Conservation (phyloP, 176 grass and related monocot species). For the Avena sativa region DNA sequence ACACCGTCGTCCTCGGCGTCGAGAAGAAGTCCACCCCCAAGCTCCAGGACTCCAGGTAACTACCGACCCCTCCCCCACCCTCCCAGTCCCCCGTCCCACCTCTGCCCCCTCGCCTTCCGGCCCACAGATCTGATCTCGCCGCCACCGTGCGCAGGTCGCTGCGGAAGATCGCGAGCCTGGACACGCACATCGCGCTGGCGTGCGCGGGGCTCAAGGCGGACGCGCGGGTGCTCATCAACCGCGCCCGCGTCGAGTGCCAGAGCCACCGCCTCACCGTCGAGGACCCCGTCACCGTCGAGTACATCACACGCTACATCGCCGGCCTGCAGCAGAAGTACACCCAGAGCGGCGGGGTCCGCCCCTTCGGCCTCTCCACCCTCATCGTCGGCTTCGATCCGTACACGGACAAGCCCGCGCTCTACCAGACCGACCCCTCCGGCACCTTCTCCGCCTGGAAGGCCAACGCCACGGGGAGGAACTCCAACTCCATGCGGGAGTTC, state of each 20-base stretch:
- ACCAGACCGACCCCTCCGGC: constrained; percentile 92
- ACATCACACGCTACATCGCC: constrained; percentile 97
- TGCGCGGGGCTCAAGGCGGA: constrained; percentile 98
- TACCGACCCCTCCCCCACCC: too few species aligned
- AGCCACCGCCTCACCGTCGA: constrained; percentile 91
- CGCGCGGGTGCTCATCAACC: constrained; percentile 92
- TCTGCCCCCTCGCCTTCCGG: too few species aligned
- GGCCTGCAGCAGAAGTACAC: constrained; percentile 99
- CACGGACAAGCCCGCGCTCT: constrained; percentile 68
- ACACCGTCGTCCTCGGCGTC: constrained; percentile 97
- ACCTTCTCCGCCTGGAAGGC: constrained; percentile 99
- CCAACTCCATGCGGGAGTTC: constrained; percentile 94
- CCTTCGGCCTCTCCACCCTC: constrained; percentile 91
- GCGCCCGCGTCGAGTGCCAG: constrained; percentile 95
- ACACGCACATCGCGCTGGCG: constrained; percentile 90
- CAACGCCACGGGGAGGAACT: constrained; percentile 95
- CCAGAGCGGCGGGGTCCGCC: constrained; percentile 82
- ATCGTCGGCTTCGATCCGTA: constrained; percentile 94
- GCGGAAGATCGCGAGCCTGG: constrained; percentile 89
- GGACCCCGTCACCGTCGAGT: constrained; percentile 95
- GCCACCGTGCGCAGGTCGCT: constrained; percentile 51
- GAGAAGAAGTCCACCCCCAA: constrained; percentile 99
- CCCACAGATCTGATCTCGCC: neutral
- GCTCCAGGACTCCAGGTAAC: constrained; percentile 83
- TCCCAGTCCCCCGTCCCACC: too few species aligned